phyloP scores from a whole-genome alignment of 1,139 yeast species.

The Pichia sp. region DNA sequence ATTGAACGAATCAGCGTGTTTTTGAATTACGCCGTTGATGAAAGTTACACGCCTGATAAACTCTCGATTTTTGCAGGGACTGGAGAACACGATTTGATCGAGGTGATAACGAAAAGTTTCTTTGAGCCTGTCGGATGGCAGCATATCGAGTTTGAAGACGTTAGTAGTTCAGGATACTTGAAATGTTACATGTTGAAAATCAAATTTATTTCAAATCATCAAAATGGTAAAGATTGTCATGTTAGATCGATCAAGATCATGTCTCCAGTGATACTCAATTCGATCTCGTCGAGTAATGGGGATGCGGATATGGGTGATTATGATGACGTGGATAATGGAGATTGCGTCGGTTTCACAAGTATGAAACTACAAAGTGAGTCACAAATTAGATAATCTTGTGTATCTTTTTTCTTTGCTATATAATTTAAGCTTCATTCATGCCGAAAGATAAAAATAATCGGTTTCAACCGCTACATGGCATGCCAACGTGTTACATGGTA shows the following conservation, averaged over 20 bases:
- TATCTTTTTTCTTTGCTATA: too few species aligned
- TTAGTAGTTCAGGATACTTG: constrained; percentile 56
- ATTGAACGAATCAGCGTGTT: constrained; percentile 71
- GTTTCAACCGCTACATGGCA: too few species aligned
- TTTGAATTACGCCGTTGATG: constrained; percentile 68
- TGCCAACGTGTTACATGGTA: too few species aligned
- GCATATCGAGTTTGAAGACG: constrained; percentile 63
- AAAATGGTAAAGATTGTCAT: constrained; percentile 96
- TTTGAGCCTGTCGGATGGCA: constrained; percentile 87
- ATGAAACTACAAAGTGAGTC: constrained; percentile 31
- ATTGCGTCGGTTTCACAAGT: constrained; percentile 33
- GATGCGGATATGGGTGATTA: background rate
- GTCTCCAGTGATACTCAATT: constrained; percentile 11
- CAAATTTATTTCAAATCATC: constrained; percentile 78
- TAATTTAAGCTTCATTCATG: too few species aligned
- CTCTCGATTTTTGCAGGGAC: constrained; percentile 77
- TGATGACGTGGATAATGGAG: constrained; percentile 18
- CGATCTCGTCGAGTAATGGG: background rate
- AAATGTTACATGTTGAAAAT: constrained; percentile 74
- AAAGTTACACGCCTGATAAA: constrained; percentile 87
- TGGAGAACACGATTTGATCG: constrained; percentile 79
- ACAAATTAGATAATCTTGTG: constrained; percentile 29
- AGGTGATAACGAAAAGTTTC: constrained; percentile 66
- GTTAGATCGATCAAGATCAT: constrained; percentile 67
- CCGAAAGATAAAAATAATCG: too few species aligned